These are phyloP conservation scores for Tolypocladium tropicale DNA, from an alignment of 2,329 filamentous ascomycete genomes.

Conservation along the genomic window DNA sequence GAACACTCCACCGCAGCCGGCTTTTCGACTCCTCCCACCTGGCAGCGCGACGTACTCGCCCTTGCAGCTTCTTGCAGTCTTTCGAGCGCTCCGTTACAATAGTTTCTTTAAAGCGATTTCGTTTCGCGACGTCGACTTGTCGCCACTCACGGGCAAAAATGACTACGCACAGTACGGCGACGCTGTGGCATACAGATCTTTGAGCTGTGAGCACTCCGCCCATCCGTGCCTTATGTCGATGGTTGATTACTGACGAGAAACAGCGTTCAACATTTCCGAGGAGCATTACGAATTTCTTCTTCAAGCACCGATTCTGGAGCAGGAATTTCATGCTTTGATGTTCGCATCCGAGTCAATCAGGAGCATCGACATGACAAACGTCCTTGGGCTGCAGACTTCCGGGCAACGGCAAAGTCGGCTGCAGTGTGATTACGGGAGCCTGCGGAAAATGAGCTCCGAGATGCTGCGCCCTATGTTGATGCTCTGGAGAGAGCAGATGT, in stretches of 20 bases:
- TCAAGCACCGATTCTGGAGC: conserved; percentile 40
- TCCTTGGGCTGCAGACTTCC: conserved; percentile 18
- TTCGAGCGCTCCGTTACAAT: conserved; percentile 47
- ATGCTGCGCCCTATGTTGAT: conserved; percentile 39
- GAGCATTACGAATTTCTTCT: conserved; percentile 37
- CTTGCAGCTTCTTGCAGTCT: conserved; percentile 44
- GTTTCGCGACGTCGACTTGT: conserved; percentile 41
- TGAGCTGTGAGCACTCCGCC: conserved; percentile 22
- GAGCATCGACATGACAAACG: conserved; percentile 42
- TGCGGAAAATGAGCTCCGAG: conserved; percentile 23
- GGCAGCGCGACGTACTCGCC: conserved; percentile 30
- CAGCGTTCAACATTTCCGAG: conserved; percentile 35
- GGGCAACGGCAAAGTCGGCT: conserved; percentile 11
- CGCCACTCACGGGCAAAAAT: conserved; percentile 23
- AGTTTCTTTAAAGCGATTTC: conserved; percentile 50
- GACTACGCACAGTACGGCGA: conserved; percentile 35
- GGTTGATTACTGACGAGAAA: not conserved
- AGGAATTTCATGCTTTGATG: conserved; percentile 45
- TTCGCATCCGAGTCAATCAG: conserved; percentile 46
- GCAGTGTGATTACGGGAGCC: conserved; percentile 10
- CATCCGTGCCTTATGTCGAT: not conserved
- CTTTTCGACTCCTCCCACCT: conserved; percentile 41
- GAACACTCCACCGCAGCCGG: conserved; percentile 33
- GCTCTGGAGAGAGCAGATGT: conserved; percentile 34
- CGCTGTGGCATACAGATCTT: conserved; percentile 39